Percentiles rank a stretch among this genome's conserved stretches.
Conservation (phyloP, 1,284 basidiomycete genomes). For the Malassezia psittaci region DNA sequence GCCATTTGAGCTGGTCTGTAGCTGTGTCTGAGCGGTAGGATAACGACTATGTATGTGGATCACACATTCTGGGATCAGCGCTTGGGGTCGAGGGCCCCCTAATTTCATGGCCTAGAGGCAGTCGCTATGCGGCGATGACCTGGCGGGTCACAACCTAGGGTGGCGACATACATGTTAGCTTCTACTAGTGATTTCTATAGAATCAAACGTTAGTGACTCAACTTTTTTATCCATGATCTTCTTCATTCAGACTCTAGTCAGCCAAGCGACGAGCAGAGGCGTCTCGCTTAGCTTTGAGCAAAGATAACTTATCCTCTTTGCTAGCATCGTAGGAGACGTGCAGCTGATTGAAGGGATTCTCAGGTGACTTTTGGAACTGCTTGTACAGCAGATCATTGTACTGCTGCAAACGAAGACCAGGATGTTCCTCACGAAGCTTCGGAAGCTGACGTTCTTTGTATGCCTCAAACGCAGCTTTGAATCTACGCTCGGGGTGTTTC, state of each 20-base stretch:
- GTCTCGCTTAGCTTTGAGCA: constrained; percentile 53
- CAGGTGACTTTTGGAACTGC: constrained; percentile 59
- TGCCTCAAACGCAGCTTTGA: constrained; percentile 69
- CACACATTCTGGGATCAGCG: not conserved
- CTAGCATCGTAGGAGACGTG: constrained; percentile 65
- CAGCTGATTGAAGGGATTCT: constrained; percentile 63
- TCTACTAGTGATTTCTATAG: not conserved
- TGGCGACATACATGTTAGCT: constrained; percentile 1
- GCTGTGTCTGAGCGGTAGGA: constrained; percentile 6
- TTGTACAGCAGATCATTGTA: constrained; percentile 55
- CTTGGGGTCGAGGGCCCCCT: constrained; percentile 13
- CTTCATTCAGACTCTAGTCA: not conserved
- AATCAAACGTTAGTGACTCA: not conserved
- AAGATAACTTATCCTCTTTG: constrained; percentile 68
- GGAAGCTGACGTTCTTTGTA: constrained; percentile 83
- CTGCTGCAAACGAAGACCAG: constrained; percentile 71
- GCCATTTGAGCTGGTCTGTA: constrained; percentile 17
- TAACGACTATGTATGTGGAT: constrained; percentile 1
- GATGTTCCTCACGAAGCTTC: constrained; percentile 65
- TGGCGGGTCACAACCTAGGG: constrained; percentile 21
- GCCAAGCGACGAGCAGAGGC: constrained; percentile 38
- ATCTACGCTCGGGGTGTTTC: constrained; percentile 77
- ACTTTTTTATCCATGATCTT: not conserved
- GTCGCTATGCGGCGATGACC: constrained; percentile 17
- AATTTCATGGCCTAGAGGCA: constrained; percentile 20